Base-by-base conservation (phyloP, 352 stramenopile species). In the Phytophthora pistaciae region DNA sequence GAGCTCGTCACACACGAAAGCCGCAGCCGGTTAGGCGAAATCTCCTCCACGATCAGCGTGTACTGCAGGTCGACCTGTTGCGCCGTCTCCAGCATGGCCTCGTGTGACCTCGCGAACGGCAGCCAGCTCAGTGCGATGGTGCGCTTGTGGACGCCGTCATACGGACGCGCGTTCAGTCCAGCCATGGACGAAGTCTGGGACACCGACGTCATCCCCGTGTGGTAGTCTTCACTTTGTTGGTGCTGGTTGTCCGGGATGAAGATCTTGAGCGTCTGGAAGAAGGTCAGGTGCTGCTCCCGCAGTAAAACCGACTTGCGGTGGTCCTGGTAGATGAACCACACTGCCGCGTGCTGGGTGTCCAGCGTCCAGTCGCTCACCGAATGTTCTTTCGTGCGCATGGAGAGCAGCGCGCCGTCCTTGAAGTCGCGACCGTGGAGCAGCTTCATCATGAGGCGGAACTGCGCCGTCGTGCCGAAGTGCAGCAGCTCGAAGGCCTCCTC, bases 261-360 rank as follows among this genome's bases (percentile, higher is more conserved):
- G 23, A 91, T 60, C 68, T 87, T 85, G 20, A 92, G 65, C 13
- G 83, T 85, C 61, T 92, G 84, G 63, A 91, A 92, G 50, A 91
- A 87, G 49, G 80, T 85, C 49, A 92, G 64, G 57, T 80, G 66
- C 56, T 87, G 85, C 59, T 91, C 77, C 29, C 78, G 77, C 46
- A 81, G 70, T 50, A 90, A 56, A 14, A 88, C 64, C 3, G 84
- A 75, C 58, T 86, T 87, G 48, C 79, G 73, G 38, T 79, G 69
- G 40, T 85, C 83, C 57, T 89, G 84, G 46, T 91, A 76, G 13
- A 72, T 65, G 27, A 92, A 88, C 81, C 81, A 88, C n/a, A 92
- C 64, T 38, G 83, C 80, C n/a, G 81, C 76, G 53, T 91, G 84
- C 52, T 90, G 77, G 8, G 75, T 87, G 59, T 85, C 68, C 44